Percentiles rank a stretch among this genome's conserved stretches.
phyloP scores from a whole-genome alignment of 495 filamentous ascomycete genomes.

The Tuber borchii region DNA sequence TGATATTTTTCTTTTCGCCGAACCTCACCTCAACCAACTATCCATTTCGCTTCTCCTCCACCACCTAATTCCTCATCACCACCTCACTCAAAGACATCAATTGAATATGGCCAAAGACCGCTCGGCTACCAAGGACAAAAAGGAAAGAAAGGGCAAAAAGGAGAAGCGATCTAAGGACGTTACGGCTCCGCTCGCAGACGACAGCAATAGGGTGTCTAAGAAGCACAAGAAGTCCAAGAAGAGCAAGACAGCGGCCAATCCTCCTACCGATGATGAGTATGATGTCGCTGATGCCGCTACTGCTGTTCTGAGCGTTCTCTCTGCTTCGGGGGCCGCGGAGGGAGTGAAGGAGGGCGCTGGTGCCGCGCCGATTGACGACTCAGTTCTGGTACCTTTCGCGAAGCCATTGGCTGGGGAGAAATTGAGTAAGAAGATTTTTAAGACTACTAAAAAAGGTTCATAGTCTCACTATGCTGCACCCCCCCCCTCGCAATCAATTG shows the following conservation, averaged over 20 bases:
- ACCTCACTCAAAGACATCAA: neutral
- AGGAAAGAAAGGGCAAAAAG: constrained; percentile 69
- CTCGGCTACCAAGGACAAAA: constrained; percentile 53
- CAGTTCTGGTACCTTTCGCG: constrained; percentile 80
- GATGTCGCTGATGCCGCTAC: constrained; percentile 25
- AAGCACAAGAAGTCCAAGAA: constrained; percentile 50
- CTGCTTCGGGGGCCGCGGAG: constrained; percentile 34
- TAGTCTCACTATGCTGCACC: constrained; percentile 8
- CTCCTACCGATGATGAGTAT: constrained; percentile 28
- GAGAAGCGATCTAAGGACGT: constrained; percentile 55
- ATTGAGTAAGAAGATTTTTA: constrained; percentile 82
- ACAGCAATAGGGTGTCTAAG: constrained; percentile 43
- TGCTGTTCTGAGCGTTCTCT: neutral
- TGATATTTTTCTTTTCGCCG: neutral
- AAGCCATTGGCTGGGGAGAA: constrained; percentile 86
- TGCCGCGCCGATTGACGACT: constrained; percentile 1
- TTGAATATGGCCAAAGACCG: constrained; percentile 38
- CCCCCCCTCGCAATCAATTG: neutral
- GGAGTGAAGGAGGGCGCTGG: constrained; percentile 7
- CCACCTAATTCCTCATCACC: neutral
- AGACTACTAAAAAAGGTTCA: constrained; percentile 88
- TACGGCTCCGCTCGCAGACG: constrained; percentile 51
- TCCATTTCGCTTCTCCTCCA: neutral
- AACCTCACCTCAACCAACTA: neutral
- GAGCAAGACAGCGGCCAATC: constrained; percentile 45